Evolutionary conservation across 768 basidiomycete genomes (phyloP).

Genomic region (Naganishia onofrii): DNA sequence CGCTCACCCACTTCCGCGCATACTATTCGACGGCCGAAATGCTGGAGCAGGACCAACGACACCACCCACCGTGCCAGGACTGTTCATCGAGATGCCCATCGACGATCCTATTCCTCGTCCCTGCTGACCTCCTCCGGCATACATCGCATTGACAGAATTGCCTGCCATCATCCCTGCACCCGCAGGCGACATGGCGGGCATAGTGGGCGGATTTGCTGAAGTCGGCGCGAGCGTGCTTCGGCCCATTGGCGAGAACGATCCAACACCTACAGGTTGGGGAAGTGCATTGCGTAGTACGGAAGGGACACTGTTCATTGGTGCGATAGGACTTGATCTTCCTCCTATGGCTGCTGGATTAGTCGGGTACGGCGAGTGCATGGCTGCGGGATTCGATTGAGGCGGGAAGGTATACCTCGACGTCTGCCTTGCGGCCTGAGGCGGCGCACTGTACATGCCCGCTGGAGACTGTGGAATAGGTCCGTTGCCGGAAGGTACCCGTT

Average conservation of each 20-base stretch:
- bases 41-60: conserved; percentile 16
- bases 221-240: conserved; percentile 17
- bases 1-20: conserved; percentile 4
- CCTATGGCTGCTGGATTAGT: not conserved
- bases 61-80: not conserved
- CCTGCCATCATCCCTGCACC: not conserved
- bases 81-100: conserved; percentile 21
- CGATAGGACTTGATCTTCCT: conserved; percentile 12
- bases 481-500: not conserved
- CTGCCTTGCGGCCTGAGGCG: not conserved
- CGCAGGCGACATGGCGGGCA: not conserved
- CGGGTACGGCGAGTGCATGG: not conserved
- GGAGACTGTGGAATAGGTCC: not conserved
- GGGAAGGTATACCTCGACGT: conserved; percentile 8
- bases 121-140: not conserved
- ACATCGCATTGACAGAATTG: not conserved
- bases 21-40: conserved; percentile 11
- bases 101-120: conserved; percentile 20
- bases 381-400: conserved; percentile 7
- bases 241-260: conserved; percentile 15
- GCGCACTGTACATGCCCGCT: not conserved
- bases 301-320: conserved; percentile 15
- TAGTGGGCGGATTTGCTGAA: not conserved
- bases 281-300: conserved; percentile 17
- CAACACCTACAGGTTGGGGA: conserved; percentile 1